Evolutionary conservation across 1,284 basidiomycete genomes (phyloP).

Genomic region (Ceratobasidium sp.): DNA sequence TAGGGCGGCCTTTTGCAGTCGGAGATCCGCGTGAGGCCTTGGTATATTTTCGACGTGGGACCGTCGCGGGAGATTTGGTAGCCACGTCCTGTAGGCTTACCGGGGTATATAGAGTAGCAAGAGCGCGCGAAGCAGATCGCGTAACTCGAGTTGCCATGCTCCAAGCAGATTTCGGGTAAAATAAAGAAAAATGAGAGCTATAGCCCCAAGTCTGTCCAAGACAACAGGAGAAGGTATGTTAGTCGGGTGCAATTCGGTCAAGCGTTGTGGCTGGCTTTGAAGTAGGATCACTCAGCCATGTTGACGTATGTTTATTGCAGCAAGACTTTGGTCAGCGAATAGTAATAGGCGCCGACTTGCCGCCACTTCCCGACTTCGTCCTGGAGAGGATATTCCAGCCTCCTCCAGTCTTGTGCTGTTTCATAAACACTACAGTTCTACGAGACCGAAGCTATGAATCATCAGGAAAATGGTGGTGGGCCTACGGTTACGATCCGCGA

Average conservation of each 20-base stretch:
- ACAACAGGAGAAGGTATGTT: not conserved
- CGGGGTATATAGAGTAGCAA: not conserved
- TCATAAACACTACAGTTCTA: not conserved
- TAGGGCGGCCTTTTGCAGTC: not conserved
- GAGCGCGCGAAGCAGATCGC: slow-evolving; percentile 13
- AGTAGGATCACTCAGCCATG: slow-evolving; percentile 13
- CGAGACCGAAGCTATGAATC: slow-evolving; percentile 1
- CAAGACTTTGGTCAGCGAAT: slow-evolving; percentile 9
- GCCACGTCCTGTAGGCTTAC: not conserved
- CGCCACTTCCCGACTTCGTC: not conserved
- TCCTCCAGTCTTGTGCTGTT: not conserved
- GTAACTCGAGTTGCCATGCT: slow-evolving; percentile 18
- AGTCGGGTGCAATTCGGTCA: no score
- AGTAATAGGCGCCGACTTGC: slow-evolving; percentile 12
- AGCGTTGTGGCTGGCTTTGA: not conserved
- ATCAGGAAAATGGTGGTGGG: slow-evolving; percentile 14
- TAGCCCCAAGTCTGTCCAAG: not conserved
- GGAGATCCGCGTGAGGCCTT: slow-evolving; percentile 1
- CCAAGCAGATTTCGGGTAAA: not conserved
- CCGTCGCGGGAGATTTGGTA: not conserved
- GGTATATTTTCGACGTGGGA: slow-evolving; percentile 15
- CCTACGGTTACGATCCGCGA: slow-evolving; percentile 63
- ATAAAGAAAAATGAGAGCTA: not conserved
- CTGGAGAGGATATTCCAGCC: not conserved
- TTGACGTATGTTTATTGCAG: slow-evolving; percentile 1